Percentiles rank a stretch among this genome's conserved stretches.
These are phyloP conservation scores for Parathielavia appendiculata DNA, from an alignment of 495 filamentous ascomycete genomes.

Conservation along the genomic window DNA sequence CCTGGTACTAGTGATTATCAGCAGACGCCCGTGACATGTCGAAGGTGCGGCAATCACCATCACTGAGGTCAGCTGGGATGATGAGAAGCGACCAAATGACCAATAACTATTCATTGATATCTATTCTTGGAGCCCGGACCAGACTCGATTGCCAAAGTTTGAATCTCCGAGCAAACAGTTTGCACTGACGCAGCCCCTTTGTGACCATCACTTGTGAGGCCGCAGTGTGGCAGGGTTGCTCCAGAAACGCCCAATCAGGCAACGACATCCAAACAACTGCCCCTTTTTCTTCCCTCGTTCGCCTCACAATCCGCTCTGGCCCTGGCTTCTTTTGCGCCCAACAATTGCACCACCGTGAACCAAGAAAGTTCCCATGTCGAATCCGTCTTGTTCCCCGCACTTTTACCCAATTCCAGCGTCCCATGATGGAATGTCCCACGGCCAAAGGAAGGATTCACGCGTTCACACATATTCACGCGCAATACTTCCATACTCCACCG, in stretches of 20 bases:
- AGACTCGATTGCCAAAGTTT: too few relatives aligned
- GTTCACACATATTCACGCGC: background rate
- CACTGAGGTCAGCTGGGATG: too few relatives aligned
- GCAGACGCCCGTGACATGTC: too few relatives aligned
- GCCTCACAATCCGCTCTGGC: constrained; percentile 4
- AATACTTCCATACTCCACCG: background rate
- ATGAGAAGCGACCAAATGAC: too few relatives aligned
- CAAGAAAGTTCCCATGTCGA: background rate
- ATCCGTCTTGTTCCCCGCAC: constrained; percentile 8
- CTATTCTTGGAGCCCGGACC: too few relatives aligned
- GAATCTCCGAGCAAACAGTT: too few relatives aligned
- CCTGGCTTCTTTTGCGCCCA: background rate
- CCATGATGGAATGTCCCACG: background rate
- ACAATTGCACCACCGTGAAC: background rate
- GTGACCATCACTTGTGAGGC: background rate
- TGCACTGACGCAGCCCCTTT: background rate
- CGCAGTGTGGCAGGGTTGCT: constrained; percentile 16
- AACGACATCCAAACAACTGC: constrained; percentile 13
- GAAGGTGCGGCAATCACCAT: too few relatives aligned
- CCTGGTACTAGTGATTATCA: too few relatives aligned
- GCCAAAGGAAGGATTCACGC: background rate
- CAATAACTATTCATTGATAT: too few relatives aligned
- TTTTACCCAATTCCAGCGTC: constrained; percentile 2
- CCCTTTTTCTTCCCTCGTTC: constrained; percentile 2
- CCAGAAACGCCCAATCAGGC: constrained; percentile 23